These are phyloP conservation scores for Collybia sordida DNA, from an alignment of 768 basidiomycete species.

Conservation along the genomic window DNA sequence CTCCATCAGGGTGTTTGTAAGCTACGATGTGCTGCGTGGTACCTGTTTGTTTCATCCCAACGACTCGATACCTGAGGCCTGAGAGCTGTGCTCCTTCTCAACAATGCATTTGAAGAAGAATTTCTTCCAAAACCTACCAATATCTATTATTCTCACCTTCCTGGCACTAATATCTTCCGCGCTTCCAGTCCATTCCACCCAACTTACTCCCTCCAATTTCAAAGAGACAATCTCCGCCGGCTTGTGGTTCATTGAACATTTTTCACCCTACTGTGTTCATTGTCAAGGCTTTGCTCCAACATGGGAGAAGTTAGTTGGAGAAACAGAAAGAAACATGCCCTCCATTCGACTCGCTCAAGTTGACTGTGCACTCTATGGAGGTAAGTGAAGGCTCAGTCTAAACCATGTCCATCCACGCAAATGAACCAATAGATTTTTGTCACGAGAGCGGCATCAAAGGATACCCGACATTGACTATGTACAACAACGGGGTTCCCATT, in stretches of 20 bases:
- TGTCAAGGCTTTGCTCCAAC: constrained; percentile 80
- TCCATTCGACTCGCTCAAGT: constrained; percentile 76
- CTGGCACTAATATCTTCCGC: constrained; percentile 29
- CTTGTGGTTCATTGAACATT: constrained; percentile 86
- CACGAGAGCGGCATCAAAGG: constrained; percentile 60
- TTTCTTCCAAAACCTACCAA: constrained; percentile 17
- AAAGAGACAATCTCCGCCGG: constrained; percentile 48
- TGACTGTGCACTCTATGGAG: constrained; percentile 76
- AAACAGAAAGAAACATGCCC: constrained; percentile 46
- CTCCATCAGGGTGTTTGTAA: constrained; percentile 41
- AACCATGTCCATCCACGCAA: not conserved
- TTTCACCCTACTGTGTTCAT: constrained; percentile 82
- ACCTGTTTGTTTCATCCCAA: constrained; percentile 5
- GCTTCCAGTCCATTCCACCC: constrained; percentile 30
- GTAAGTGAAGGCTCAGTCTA: constrained; percentile 36
- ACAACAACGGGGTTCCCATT: constrained; percentile 60
- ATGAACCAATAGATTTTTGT: constrained; percentile 66
- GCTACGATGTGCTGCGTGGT: constrained; percentile 2
- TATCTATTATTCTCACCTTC: constrained; percentile 28
- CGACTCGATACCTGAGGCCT: too few relatives aligned
- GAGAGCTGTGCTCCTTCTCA: constrained; percentile 15
- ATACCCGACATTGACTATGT: constrained; percentile 80
- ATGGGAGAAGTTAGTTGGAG: constrained; percentile 68
- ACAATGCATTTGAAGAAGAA: constrained; percentile 12
- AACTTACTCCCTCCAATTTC: constrained; percentile 65